Conservation (phyloP, 768 basidiomycete species). For the Mycena polygramma region DNA sequence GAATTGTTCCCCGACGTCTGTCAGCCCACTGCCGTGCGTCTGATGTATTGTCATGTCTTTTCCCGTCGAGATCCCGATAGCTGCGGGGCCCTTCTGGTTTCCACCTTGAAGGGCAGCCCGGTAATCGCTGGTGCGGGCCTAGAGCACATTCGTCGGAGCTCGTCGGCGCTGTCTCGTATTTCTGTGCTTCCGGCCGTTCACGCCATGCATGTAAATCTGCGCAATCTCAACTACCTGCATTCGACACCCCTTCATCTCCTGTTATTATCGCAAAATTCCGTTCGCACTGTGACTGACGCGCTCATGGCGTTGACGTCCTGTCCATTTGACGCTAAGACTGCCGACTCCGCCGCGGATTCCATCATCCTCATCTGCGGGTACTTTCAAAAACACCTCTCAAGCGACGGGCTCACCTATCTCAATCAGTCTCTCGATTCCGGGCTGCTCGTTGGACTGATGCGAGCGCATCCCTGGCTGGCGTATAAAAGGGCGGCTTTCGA, state of each 20-base stretch:
- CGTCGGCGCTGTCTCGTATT: neutral
- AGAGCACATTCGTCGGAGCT: constrained; percentile 14
- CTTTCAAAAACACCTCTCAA: constrained; percentile 8
- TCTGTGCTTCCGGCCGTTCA: neutral
- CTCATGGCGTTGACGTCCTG: constrained; percentile 8
- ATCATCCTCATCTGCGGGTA: constrained; percentile 16
- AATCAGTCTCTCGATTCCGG: constrained; percentile 19
- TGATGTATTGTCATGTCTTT: constrained; percentile 6
- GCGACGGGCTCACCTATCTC: constrained; percentile 7
- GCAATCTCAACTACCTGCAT: constrained; percentile 8
- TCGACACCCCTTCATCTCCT: constrained; percentile 15
- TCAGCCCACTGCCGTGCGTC: constrained; percentile 15
- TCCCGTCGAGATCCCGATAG: neutral
- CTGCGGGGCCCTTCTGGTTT: neutral
- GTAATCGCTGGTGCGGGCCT: constrained; percentile 3
- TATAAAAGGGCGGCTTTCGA: neutral
- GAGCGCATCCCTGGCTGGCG: constrained; percentile 20
- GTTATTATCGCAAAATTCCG: constrained; percentile 16
- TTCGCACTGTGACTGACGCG: constrained; percentile 5
- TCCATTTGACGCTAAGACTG: constrained; percentile 17
- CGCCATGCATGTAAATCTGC: constrained; percentile 5
- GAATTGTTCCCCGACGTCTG: constrained; percentile 17
- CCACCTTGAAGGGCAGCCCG: neutral
- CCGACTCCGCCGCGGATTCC: neutral
- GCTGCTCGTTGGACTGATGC: constrained; percentile 20